Conservation (phyloP, 2,329 filamentous ascomycete genomes). For the Fusarium incarnatum region DNA sequence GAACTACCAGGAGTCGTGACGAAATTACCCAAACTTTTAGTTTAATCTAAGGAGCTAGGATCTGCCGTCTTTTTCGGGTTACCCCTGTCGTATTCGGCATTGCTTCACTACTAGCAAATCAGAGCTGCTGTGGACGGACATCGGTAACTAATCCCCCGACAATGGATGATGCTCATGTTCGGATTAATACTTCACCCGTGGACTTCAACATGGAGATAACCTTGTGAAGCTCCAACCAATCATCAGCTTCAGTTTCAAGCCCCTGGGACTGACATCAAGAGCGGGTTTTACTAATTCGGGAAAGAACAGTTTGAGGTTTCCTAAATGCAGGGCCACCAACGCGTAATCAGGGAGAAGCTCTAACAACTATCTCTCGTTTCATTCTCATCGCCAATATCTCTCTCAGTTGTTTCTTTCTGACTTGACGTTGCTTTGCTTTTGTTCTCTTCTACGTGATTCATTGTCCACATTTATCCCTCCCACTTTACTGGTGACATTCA, state of each 20-base stretch:
- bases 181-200: slow-evolving; percentile 36
- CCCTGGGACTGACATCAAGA: slow-evolving; percentile 4
- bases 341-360: slow-evolving; percentile 36
- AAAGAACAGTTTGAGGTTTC: slow-evolving; percentile 41
- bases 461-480: slow-evolving; percentile 1
- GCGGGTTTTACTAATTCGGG: slow-evolving; percentile 23
- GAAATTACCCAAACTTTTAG: slow-evolving; percentile 35
- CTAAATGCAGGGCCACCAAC: slow-evolving; percentile 15
- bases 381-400: slow-evolving; percentile 1
- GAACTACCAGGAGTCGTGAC: slow-evolving; percentile 10
- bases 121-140: slow-evolving; percentile 13
- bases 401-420: neutral
- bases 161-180: slow-evolving; percentile 3
- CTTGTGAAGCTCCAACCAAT: slow-evolving; percentile 8
- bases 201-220: too few species aligned
- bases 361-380: neutral
- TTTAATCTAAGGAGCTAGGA: slow-evolving; percentile 23
- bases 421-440: slow-evolving; percentile 2
- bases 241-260: slow-evolving; percentile 6
- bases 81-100: slow-evolving; percentile 34
- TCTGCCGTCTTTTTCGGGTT: slow-evolving; percentile 1
- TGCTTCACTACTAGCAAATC: slow-evolving; percentile 15
- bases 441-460: neutral
- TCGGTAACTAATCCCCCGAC: slow-evolving; percentile 13
- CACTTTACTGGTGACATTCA: slow-evolving; percentile 12